These are phyloP conservation scores for Luffa aegyptiaca DNA, from an alignment of 306 rosid genomes.

Conservation along the genomic window DNA sequence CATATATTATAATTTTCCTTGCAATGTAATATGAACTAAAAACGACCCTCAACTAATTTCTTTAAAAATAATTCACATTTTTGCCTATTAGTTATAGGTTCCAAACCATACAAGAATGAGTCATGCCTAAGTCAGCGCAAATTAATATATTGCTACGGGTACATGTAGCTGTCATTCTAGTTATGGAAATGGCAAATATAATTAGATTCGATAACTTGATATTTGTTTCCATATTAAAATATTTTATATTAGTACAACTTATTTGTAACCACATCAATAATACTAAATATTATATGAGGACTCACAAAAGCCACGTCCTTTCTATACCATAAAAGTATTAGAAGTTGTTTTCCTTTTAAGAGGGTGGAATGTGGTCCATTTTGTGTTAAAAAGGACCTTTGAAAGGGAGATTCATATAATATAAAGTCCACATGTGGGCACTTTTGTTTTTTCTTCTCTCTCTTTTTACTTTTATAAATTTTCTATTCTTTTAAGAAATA, in stretches of 20 bases:
- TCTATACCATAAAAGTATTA: neutral
- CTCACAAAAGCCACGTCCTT: neutral
- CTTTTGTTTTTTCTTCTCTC: neutral
- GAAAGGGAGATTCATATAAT: neutral
- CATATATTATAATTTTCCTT: too few relatives aligned
- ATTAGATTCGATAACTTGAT: neutral
- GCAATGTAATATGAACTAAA: too few relatives aligned
- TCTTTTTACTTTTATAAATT: neutral
- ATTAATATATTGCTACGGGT: neutral
- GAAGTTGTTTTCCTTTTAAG: neutral
- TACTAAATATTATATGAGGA: neutral
- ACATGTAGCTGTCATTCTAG: neutral
- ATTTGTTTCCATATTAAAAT: neutral
- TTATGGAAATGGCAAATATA: neutral
- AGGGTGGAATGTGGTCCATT: neutral
- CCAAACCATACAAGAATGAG: neutral
- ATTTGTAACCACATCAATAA: neutral
- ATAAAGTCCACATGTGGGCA: neutral
- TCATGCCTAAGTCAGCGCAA: neutral
- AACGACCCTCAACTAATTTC: too few relatives aligned
- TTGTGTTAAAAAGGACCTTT: neutral
- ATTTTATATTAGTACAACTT: too few relatives aligned
- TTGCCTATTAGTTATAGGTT: neutral
- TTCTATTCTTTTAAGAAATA: neutral
- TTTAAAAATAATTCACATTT: too few relatives aligned